These are phyloP conservation scores for Saccharomycopsis guyanensis DNA, from an alignment of 805 yeast species.

Conservation along the genomic window DNA sequence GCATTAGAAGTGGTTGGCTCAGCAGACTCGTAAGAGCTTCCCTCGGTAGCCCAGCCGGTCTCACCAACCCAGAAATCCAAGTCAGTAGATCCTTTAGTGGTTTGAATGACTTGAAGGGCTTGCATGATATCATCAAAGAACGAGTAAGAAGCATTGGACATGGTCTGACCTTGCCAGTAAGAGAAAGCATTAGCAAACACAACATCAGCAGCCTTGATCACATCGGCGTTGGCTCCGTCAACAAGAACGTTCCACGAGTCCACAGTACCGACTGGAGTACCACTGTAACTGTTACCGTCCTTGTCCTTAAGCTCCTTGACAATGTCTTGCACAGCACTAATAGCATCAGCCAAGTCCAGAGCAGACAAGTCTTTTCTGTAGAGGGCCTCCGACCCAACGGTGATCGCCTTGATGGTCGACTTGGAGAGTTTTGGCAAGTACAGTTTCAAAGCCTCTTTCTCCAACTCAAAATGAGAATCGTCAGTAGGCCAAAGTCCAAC, in stretches of 20 bases:
- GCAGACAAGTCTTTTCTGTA: slow-evolving; percentile 87
- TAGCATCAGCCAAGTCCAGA: slow-evolving; percentile 58
- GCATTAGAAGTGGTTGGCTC: slow-evolving; percentile 71
- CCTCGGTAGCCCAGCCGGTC: slow-evolving; percentile 95
- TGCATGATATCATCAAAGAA: slow-evolving; percentile 97
- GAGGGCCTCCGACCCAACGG: slow-evolving; percentile 94
- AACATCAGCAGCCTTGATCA: slow-evolving; percentile 74
- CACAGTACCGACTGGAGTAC: slow-evolving; percentile 80
- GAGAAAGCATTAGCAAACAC: slow-evolving; percentile 94
- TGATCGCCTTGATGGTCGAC: slow-evolving; percentile 62
- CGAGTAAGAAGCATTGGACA: slow-evolving; percentile 75
- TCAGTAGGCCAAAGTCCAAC: slow-evolving; percentile 95
- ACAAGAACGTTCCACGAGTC: slow-evolving; percentile 94
- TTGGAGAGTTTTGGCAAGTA: slow-evolving; percentile 70
- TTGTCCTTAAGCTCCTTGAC: slow-evolving; percentile 62
- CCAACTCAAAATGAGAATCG: slow-evolving; percentile 65
- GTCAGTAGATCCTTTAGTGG: slow-evolving; percentile 79
- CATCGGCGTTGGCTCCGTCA: slow-evolving; percentile 64
- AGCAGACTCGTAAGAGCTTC: slow-evolving; percentile 61
- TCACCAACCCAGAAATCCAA: slow-evolving; percentile 93
- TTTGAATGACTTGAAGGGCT: slow-evolving; percentile 84
- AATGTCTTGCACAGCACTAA: slow-evolving; percentile 52
- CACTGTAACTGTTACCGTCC: slow-evolving; percentile 68
- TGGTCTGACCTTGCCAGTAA: slow-evolving; percentile 97
- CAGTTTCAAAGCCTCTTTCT: slow-evolving; percentile 58